These are phyloP conservation scores for Ceratobasidium sp. DNA, from an alignment of 1,284 basidiomycete species.

Conservation along the genomic window DNA sequence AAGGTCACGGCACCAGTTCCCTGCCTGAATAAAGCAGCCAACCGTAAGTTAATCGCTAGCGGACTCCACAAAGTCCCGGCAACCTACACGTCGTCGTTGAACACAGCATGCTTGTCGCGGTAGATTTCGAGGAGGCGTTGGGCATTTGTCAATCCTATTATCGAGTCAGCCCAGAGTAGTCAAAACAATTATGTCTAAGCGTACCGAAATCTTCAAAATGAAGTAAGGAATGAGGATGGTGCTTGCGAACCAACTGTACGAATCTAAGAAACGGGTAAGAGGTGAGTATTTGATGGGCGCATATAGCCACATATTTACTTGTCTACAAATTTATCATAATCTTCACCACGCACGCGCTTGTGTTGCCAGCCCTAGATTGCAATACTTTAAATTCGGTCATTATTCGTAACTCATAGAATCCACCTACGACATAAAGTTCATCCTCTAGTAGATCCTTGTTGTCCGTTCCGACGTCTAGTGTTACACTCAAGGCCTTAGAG, in stretches of 20 bases:
- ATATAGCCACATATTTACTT: constrained; percentile 60
- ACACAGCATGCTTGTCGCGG: constrained; percentile 73
- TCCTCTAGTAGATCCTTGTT: constrained; percentile 75
- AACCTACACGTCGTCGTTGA: constrained; percentile 83
- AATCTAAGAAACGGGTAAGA: constrained; percentile 55
- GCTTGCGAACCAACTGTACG: constrained; percentile 63
- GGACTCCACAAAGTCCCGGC: neutral
- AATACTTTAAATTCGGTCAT: neutral
- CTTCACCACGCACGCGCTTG: constrained; percentile 71
- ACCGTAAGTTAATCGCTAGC: neutral
- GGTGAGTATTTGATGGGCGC: neutral
- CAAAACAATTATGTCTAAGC: neutral
- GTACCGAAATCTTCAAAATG: constrained; percentile 82
- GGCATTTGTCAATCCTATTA: constrained; percentile 73
- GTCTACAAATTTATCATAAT: constrained; percentile 78
- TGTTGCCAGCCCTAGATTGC: constrained; percentile 72
- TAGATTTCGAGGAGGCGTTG: constrained; percentile 78
- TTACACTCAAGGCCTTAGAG: constrained; percentile 71
- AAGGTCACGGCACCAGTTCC: constrained; percentile 89
- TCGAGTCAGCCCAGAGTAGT: constrained; percentile 4
- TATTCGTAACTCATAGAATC: neutral
- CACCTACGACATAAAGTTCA: constrained; percentile 73
- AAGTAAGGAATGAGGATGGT: constrained; percentile 66
- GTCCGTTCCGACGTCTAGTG: constrained; percentile 84
- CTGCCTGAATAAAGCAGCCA: constrained; percentile 65